A percentile compares a stretch with the other conserved stretches of the same genome.
Conservation (phyloP, 2,329 filamentous ascomycete species). For the Stachybotrys chlorohalonatus region DNA sequence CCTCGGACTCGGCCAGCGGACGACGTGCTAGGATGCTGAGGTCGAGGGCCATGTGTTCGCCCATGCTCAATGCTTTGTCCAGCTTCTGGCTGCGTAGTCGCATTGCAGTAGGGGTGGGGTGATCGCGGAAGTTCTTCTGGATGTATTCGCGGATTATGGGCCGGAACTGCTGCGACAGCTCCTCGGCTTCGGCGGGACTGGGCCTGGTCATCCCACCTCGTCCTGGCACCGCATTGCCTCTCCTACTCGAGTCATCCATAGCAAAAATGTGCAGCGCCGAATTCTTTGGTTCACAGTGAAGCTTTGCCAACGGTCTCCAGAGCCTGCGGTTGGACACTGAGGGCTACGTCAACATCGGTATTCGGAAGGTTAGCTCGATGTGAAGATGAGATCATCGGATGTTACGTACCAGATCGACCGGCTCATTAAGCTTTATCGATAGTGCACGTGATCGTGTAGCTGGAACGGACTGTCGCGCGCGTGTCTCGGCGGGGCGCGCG, state of each 20-base stretch:
- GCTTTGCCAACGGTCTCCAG: no score
- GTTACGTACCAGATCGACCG: no score
- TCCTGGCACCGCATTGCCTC: no score
- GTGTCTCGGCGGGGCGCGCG: slow-evolving; percentile 3
- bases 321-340: no score
- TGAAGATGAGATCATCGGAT: no score
- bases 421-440: slow-evolving; percentile 16
- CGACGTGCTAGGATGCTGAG: not conserved
- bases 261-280: no score
- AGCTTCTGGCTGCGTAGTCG: not conserved
- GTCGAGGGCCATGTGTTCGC: not conserved
- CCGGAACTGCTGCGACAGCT: not conserved
- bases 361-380: no score
- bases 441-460: slow-evolving; percentile 13
- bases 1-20: not conserved
- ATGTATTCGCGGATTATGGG: not conserved
- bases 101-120: not conserved
- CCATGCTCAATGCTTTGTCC: not conserved
- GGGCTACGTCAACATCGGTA: no score
- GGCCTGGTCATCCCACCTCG: no score
- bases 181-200: not conserved
- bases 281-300: no score
- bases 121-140: not conserved
- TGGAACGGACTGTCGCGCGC: not conserved
- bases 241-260: not conserved